Percentiles rank a stretch among this genome's conserved stretches.
phyloP scores from a whole-genome alignment of 768 basidiomycete genomes.

The Peribolospora baueri region DNA sequence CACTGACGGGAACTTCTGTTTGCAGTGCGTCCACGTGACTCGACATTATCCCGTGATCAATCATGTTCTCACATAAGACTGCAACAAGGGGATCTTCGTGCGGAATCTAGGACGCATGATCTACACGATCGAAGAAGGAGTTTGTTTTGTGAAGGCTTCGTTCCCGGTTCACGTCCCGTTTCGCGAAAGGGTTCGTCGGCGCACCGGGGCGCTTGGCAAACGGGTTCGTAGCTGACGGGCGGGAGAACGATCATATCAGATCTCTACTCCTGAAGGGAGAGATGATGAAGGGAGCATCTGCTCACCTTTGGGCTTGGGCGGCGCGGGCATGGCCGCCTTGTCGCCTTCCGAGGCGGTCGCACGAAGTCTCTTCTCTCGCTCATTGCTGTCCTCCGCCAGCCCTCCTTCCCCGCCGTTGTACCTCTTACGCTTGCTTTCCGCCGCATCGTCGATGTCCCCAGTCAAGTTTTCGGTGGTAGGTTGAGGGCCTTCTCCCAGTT shows the following conservation, averaged over 20 bases:
- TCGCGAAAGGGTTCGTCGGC: constrained; percentile 10
- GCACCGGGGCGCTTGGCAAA: constrained; percentile 11
- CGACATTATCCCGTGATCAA: too few relatives aligned
- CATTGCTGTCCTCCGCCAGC: not conserved
- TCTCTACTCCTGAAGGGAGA: not conserved
- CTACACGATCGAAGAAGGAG: constrained; percentile 14
- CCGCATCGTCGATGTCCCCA: too few relatives aligned
- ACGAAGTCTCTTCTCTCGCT: not conserved
- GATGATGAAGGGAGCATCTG: not conserved
- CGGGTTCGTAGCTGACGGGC: constrained; percentile 10
- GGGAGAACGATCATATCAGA: not conserved
- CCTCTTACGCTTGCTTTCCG: not conserved
- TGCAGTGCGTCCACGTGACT: too few relatives aligned
- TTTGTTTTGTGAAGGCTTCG: constrained; percentile 8
- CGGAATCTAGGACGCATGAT: not conserved
- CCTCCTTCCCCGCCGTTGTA: not conserved
- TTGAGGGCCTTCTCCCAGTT: too few relatives aligned
- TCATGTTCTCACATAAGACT: too few relatives aligned
- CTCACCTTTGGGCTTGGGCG: constrained; percentile 7
- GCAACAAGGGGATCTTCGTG: too few relatives aligned
- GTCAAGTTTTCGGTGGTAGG: too few relatives aligned
- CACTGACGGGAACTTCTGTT: too few relatives aligned
- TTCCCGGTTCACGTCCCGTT: constrained; percentile 3
- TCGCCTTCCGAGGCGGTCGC: not conserved
- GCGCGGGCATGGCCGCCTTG: not conserved